Conservation (phyloP, 345 rosid genomes). For the Stellera chamaejasme region DNA sequence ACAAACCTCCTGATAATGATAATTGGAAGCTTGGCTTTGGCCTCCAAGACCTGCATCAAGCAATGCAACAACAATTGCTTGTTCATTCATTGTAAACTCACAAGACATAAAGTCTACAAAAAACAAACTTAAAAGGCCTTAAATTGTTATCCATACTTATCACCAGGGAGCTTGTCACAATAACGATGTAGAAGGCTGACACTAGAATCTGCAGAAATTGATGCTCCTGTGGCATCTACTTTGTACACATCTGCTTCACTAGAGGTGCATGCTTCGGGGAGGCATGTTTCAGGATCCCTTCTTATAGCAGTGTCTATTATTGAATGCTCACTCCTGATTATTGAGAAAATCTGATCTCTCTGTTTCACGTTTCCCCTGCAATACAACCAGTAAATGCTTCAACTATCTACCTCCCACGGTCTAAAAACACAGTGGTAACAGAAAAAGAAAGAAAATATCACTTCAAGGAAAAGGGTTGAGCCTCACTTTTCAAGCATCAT, state of each 20-base stretch:
- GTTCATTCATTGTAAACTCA: background rate
- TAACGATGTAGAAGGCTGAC: constrained; percentile 37
- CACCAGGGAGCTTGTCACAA: constrained; percentile 51
- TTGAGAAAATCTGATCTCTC: constrained; percentile 48
- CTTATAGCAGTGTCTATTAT: constrained; percentile 40
- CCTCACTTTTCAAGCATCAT: constrained; percentile 74
- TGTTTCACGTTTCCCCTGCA: constrained; percentile 61
- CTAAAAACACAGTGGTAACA: too few relatives aligned
- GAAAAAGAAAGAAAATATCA: background rate
- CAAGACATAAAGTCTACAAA: background rate
- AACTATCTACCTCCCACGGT: too few relatives aligned
- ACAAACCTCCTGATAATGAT: constrained; percentile 23
- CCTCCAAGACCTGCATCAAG: constrained; percentile 31
- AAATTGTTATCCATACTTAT: constrained; percentile 30
- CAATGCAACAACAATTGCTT: constrained; percentile 7
- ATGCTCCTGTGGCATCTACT: constrained; percentile 45
- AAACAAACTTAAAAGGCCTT: constrained; percentile 1
- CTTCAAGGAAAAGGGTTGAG: constrained; percentile 2
- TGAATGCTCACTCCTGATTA: constrained; percentile 55
- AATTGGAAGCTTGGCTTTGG: constrained; percentile 44
- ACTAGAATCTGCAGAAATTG: constrained; percentile 48
- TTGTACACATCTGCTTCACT: constrained; percentile 26
- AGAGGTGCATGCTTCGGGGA: constrained; percentile 20
- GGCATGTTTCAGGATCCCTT: constrained; percentile 37
- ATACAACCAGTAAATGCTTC: background rate